Percentiles rank a stretch among this genome's conserved stretches.
phyloP scores from a whole-genome alignment of 1,284 basidiomycete genomes.

The Neolentinus lepideus region DNA sequence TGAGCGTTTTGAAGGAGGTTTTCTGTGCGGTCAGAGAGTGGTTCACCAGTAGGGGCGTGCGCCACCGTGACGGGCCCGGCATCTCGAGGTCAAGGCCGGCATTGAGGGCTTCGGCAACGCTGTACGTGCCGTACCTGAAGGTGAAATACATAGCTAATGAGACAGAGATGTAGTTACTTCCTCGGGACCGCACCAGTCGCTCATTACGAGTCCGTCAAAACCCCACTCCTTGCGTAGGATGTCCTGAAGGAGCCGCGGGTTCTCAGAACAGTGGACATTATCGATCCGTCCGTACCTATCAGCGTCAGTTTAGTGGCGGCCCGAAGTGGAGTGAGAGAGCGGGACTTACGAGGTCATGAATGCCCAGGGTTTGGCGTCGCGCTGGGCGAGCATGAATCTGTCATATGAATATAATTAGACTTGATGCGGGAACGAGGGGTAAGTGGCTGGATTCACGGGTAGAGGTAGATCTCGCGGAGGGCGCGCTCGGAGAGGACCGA shows the following conservation, averaged over 20 bases:
- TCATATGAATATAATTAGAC: slow-evolving; percentile 30
- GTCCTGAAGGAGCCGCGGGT: slow-evolving; percentile 49
- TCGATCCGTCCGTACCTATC: slow-evolving; percentile 62
- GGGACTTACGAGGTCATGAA: slow-evolving; percentile 62
- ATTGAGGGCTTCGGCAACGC: slow-evolving; percentile 57
- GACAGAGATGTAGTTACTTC: background rate
- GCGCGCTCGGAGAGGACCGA: slow-evolving; percentile 60
- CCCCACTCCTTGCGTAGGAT: slow-evolving; percentile 75
- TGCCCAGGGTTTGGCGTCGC: slow-evolving; percentile 62
- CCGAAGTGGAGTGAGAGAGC: background rate
- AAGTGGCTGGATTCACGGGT: slow-evolving; percentile 16
- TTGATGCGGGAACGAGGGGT: background rate
- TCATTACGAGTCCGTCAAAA: slow-evolving; percentile 68
- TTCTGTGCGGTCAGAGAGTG: slow-evolving; percentile 26
- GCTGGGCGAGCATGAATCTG: slow-evolving; percentile 76
- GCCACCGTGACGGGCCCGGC: slow-evolving; percentile 69
- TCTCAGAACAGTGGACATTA: slow-evolving; percentile 68
- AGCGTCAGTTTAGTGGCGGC: background rate
- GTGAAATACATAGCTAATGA: background rate
- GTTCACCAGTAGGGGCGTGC: slow-evolving; percentile 55
- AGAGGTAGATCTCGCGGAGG: slow-evolving; percentile 74
- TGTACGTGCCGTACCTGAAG: slow-evolving; percentile 61
- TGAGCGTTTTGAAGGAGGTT: slow-evolving; percentile 40
- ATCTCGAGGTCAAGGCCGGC: slow-evolving; percentile 79
- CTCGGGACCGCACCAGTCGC: slow-evolving; percentile 54